These are phyloP conservation scores for Epichloe coenophiala DNA, from an alignment of 2,329 filamentous ascomycete species.

Conservation along the genomic window DNA sequence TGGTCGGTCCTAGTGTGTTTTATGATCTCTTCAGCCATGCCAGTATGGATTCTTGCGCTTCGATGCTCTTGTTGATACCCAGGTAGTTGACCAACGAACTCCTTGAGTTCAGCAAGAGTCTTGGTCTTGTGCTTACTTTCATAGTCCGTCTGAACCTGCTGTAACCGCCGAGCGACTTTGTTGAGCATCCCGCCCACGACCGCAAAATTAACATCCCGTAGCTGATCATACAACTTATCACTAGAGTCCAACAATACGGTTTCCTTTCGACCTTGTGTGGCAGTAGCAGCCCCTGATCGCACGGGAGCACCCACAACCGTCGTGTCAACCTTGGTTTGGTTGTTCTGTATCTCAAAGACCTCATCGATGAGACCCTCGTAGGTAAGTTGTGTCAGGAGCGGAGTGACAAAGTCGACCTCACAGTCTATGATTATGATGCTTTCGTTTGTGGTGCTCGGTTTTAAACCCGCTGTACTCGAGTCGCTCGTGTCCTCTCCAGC, in stretches of 20 bases:
- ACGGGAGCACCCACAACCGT: constrained; percentile 70
- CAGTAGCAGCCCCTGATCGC: constrained; percentile 42
- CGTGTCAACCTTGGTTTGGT: constrained; percentile 84
- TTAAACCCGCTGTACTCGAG: constrained; percentile 49
- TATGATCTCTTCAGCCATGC: constrained; percentile 88
- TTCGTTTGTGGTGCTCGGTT: constrained; percentile 78
- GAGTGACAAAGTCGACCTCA: constrained; percentile 86
- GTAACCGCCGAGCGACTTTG: constrained; percentile 75
- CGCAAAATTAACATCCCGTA: constrained; percentile 89
- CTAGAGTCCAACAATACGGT: constrained; percentile 82
- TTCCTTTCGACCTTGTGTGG: constrained; percentile 55
- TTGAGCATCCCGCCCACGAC: constrained; percentile 83
- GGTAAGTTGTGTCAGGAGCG: constrained; percentile 84
- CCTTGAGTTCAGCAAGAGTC: constrained; percentile 79
- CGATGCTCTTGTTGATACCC: constrained; percentile 88
- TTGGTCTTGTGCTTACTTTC: constrained; percentile 82
- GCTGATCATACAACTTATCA: constrained; percentile 75
- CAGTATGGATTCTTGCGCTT: constrained; percentile 82
- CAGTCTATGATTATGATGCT: constrained; percentile 91
- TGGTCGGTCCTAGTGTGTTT: constrained; percentile 80
- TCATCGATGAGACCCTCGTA: constrained; percentile 96
- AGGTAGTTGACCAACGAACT: constrained; percentile 89
- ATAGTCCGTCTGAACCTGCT: constrained; percentile 72
- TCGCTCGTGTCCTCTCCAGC: constrained; percentile 63
- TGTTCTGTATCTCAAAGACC: constrained; percentile 80